Percentiles rank a stretch among this genome's conserved stretches.
These are phyloP conservation scores for Pascua guehoae DNA, from an alignment of 1,284 basidiomycete species.

Conservation along the genomic window DNA sequence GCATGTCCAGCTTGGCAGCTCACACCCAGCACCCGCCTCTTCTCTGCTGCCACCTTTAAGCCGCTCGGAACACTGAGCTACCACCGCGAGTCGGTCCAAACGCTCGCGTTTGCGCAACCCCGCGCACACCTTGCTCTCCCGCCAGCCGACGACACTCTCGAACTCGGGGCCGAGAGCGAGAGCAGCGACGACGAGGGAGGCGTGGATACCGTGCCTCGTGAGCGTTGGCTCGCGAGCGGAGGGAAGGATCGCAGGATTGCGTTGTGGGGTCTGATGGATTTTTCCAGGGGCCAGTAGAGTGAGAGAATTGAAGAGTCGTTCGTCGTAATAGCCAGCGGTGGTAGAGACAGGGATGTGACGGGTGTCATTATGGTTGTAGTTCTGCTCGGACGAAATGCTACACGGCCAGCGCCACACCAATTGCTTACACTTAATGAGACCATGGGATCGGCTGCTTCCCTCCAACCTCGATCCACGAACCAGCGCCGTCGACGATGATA, in stretches of 20 bases:
- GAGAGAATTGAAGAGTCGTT: no score
- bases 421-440: no score
- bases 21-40: conserved; percentile 63
- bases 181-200: conserved; percentile 55
- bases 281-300: no score
- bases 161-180: conserved; percentile 48
- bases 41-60: conserved; percentile 70
- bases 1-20: not conserved
- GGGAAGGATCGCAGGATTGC: conserved; percentile 71
- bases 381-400: no score
- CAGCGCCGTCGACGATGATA: no score
- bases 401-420: no score
- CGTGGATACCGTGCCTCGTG: conserved; percentile 42
- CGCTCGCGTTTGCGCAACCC: conserved; percentile 61
- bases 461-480: no score
- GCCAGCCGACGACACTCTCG: conserved; percentile 8
- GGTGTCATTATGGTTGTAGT: no score
- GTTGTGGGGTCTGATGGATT: conserved; percentile 57
- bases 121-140: no score
- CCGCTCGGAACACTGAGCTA: conserved; percentile 71
- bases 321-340: no score
- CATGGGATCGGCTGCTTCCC: no score
- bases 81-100: conserved; percentile 70
- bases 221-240: conserved; percentile 67
- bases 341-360: no score